Evolutionary conservation across 1,284 basidiomycete genomes (phyloP).

Genomic region (Ustilago crameri): DNA sequence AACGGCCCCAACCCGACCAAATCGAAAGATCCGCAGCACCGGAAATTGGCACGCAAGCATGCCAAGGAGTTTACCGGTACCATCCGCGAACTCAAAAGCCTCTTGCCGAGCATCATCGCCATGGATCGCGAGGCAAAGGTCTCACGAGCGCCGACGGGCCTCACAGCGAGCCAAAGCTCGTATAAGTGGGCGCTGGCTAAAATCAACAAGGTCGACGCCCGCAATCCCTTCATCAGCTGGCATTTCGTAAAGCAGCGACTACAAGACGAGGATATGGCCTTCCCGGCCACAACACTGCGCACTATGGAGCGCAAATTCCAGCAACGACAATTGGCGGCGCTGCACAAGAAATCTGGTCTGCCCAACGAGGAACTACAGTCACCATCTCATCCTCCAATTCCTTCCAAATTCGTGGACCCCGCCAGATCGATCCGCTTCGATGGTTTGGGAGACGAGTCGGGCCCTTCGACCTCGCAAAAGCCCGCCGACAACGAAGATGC

Average conservation of each 20-base stretch:
- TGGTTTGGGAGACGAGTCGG: constrained; percentile 3
- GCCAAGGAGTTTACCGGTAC: constrained; percentile 56
- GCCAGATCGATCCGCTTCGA: constrained; percentile 26
- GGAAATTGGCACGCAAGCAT: constrained; percentile 30
- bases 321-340: constrained; percentile 22
- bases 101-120: constrained; percentile 56
- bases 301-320: constrained; percentile 53
- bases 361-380: too few species aligned
- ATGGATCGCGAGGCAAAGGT: constrained; percentile 39
- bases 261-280: constrained; percentile 57
- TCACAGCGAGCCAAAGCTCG: constrained; percentile 33
- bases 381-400: constrained; percentile 21
- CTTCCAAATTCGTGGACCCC: constrained; percentile 18
- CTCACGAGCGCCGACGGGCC: constrained; percentile 15
- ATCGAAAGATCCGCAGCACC: constrained; percentile 12
- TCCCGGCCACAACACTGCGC: constrained; percentile 49
- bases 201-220: constrained; percentile 52
- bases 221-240: constrained; percentile 64
- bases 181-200: constrained; percentile 48
- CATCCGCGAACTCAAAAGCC: constrained; percentile 55
- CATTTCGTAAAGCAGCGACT: constrained; percentile 57
- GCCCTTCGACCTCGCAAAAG: background rate
- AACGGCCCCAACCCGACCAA: constrained; percentile 39
- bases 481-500: background rate
- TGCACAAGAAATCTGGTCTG: constrained; percentile 6